Evolutionary conservation across 495 filamentous ascomycete genomes (phyloP).

Genomic region (Penicillium coprophilum): DNA sequence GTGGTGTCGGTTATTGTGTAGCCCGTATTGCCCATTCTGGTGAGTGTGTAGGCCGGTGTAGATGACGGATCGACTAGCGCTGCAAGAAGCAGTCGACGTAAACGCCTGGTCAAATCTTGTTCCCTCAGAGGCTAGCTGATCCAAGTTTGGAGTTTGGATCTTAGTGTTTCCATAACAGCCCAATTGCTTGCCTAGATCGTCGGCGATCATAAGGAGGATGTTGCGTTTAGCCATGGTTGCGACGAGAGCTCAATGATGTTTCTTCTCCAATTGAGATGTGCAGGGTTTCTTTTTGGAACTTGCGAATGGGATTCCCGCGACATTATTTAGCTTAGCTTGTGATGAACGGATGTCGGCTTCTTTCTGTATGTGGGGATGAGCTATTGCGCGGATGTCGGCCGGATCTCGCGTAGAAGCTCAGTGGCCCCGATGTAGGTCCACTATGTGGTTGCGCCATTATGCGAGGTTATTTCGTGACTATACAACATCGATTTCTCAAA

Average conservation of each 20-base stretch:
- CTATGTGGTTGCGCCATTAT: neutral
- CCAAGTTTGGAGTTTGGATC: slow-evolving; percentile 40
- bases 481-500: too few species aligned
- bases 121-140: slow-evolving; percentile 38
- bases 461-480: slow-evolving; percentile 5
- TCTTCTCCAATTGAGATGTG: neutral
- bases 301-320: neutral
- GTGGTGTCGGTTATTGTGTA: slow-evolving; percentile 33
- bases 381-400: slow-evolving; percentile 5
- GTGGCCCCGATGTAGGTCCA: neutral
- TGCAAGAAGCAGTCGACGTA: slow-evolving; percentile 48
- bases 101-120: slow-evolving; percentile 41
- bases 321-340: slow-evolving; percentile 5
- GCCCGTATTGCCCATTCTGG: slow-evolving; percentile 48
- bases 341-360: slow-evolving; percentile 10
- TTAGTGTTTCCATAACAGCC: slow-evolving; percentile 39
- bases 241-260: neutral
- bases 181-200: slow-evolving; percentile 43
- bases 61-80: slow-evolving; percentile 42
- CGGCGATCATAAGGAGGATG: slow-evolving; percentile 43
- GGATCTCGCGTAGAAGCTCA: neutral
- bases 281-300: neutral
- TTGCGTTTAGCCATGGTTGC: slow-evolving; percentile 29
- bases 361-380: neutral
- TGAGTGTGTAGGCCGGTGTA: slow-evolving; percentile 50